Conservation (phyloP, 148 eudicot genomes). For the Fallopia convolvulus region DNA sequence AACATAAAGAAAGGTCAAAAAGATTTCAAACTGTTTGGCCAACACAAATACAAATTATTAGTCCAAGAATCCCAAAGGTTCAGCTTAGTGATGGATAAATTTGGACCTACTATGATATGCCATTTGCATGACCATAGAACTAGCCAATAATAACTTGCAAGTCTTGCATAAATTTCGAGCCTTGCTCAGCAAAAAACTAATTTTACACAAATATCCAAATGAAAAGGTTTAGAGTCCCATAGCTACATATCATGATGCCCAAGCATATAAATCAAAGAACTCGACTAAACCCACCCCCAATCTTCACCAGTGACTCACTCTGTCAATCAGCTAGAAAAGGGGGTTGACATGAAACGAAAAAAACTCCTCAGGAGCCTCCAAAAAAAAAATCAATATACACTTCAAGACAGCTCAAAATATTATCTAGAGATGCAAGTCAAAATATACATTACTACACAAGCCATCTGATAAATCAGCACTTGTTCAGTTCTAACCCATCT, state of each 20-base stretch:
- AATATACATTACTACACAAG: neutral
- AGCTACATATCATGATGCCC: neutral
- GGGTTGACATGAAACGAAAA: neutral
- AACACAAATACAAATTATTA: neutral
- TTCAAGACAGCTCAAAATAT: neutral
- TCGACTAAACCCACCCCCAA: neutral
- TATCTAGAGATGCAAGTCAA: neutral
- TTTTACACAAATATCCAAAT: neutral
- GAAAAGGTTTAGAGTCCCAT: neutral
- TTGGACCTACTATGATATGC: neutral
- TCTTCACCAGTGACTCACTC: neutral
- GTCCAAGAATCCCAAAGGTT: neutral
- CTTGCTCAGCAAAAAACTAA: neutral
- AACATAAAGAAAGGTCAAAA: slow-evolving; percentile 9
- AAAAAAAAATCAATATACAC: neutral
- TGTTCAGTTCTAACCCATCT: neutral
- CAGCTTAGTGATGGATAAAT: neutral
- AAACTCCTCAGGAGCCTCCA: neutral
- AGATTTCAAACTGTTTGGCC: neutral
- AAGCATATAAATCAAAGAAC: neutral
- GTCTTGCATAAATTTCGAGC: neutral
- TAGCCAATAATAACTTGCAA: too few species aligned
- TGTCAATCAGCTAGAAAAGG: neutral
- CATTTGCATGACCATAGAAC: neutral
- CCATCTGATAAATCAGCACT: slow-evolving; percentile 3